Evolutionary conservation across 164 flowering plant genomes (phyloP).

Genomic region (Paratinospora sagittata): DNA sequence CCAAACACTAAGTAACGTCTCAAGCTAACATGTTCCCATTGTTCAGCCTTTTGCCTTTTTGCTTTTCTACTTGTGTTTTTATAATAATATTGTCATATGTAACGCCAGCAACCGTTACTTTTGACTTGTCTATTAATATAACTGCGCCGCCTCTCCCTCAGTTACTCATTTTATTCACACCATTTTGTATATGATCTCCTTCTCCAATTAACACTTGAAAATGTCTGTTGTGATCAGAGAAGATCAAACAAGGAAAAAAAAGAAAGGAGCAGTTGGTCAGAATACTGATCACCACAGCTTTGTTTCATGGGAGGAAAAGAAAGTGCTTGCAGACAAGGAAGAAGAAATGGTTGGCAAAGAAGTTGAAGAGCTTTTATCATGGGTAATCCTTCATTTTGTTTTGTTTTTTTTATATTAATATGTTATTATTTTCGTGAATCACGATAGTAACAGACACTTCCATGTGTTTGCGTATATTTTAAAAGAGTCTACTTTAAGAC

Average conservation of each 20-base stretch:
- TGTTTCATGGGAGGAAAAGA: constrained; percentile 36
- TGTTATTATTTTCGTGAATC: neutral
- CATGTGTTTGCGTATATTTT: too few relatives aligned
- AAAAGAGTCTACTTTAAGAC: too few relatives aligned
- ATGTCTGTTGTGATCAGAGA: constrained; percentile 13
- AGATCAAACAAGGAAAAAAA: constrained; percentile 17
- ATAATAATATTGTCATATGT: neutral
- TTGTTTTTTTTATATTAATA: neutral
- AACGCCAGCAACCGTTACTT: neutral
- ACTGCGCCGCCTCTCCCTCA: neutral
- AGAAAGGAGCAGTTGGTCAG: neutral
- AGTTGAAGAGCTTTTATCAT: constrained; percentile 25
- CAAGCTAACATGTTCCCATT: neutral
- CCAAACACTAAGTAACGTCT: neutral
- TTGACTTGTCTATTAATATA: neutral
- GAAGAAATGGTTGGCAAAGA: constrained; percentile 29
- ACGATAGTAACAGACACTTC: neutral
- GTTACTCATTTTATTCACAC: too few relatives aligned
- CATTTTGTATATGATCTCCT: too few relatives aligned
- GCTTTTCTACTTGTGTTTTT: neutral
- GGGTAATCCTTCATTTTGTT: constrained; percentile 22
- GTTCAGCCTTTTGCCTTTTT: neutral
- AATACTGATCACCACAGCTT: constrained; percentile 1
- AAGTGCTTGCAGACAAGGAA: constrained; percentile 27
- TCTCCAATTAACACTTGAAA: neutral